Base-by-base conservation (phyloP, 148 eudicot species). In the Cornus florida region DNA sequence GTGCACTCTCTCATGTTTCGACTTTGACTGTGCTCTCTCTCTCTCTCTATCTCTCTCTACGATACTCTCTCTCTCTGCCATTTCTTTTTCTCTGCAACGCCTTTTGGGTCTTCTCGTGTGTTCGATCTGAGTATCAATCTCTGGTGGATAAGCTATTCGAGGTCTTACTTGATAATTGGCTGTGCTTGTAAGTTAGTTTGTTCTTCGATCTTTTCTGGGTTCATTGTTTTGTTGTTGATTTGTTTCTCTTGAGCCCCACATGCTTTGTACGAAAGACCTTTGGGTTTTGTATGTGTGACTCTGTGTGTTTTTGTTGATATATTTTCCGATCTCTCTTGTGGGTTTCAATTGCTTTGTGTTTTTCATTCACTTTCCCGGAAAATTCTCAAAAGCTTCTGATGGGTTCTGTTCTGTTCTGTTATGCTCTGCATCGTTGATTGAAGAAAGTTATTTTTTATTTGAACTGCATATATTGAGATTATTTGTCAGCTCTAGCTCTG, bases 81-180 rank as follows among this genome's bases (percentile, higher is more conserved):
- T 69, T 59, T 70, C 50, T 59, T 13, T 19, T 13, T 20, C 66
- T 62, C 23, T 75, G 68, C 64, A 72, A 10, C 64, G 46, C 43
- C 13, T 56, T 71, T 22, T 66, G 53, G 57, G 7, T 41, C 62
- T 73, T 72, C 16, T 69, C 23, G 65, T 43, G 17, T 33, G 75
- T 62, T 82, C 72, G 83, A 83, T 77, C 78, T 43, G 64, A 46
- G 20, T 41, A 62, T 67, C 10, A n/a, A 59, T 65, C 22, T 13
- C 59, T 32, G 23, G 64, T 35, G 50, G 68, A 69, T 67, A 20
- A 31, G 72, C 41, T 8, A 5, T 67, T 74, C 35, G 43, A 2
- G 22, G 23, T 43, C 19, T 62, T 12, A 11, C 70, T 67, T 46
- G 35, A 39, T 67, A 70, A 23, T 10, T 66, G 16, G 39, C n/a